Evolutionary conservation across 2,329 filamentous ascomycete species (phyloP).

Genomic region (Sporothrix euskadiensis): DNA sequence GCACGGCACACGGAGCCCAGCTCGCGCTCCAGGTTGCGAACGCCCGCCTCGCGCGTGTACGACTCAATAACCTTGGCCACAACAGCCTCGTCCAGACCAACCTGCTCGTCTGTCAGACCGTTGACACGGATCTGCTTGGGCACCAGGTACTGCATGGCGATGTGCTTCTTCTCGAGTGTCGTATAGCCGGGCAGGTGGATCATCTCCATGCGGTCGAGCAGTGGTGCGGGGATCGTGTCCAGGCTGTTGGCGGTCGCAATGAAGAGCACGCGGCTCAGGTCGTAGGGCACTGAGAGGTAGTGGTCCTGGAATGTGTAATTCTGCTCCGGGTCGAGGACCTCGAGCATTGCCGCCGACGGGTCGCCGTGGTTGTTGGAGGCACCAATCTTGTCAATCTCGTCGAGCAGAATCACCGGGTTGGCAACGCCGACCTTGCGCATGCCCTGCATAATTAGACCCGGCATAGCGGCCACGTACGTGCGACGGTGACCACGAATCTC

Average conservation of each 20-base stretch:
- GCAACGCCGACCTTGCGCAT: slow-evolving; percentile 93
- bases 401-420: slow-evolving; percentile 92
- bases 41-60: slow-evolving; percentile 94
- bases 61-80: slow-evolving; percentile 93
- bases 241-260: slow-evolving; percentile 95
- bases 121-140: slow-evolving; percentile 94
- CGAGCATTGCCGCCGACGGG: slow-evolving; percentile 94
- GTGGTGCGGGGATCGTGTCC: slow-evolving; percentile 90
- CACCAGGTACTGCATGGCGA: slow-evolving; percentile 88
- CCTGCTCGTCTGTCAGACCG: slow-evolving; percentile 73
- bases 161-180: slow-evolving; percentile 93
- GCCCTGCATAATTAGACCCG: slow-evolving; percentile 88
- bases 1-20: slow-evolving; percentile 91
- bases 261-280: slow-evolving; percentile 94
- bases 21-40: slow-evolving; percentile 93
- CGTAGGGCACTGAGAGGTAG: slow-evolving; percentile 93
- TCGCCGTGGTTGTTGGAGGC: slow-evolving; percentile 91
- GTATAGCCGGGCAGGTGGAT: slow-evolving; percentile 94
- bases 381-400: slow-evolving; percentile 97
- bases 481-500: slow-evolving; percentile 93
- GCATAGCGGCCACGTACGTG: slow-evolving; percentile 99
- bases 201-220: slow-evolving; percentile 96
- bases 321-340: slow-evolving; percentile 95
- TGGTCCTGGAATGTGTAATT: slow-evolving; percentile 95
- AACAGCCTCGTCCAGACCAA: slow-evolving; percentile 77